Base-by-base conservation (phyloP, 192 early-diverging fungal genomes). In the Coemansia sp. region DNA sequence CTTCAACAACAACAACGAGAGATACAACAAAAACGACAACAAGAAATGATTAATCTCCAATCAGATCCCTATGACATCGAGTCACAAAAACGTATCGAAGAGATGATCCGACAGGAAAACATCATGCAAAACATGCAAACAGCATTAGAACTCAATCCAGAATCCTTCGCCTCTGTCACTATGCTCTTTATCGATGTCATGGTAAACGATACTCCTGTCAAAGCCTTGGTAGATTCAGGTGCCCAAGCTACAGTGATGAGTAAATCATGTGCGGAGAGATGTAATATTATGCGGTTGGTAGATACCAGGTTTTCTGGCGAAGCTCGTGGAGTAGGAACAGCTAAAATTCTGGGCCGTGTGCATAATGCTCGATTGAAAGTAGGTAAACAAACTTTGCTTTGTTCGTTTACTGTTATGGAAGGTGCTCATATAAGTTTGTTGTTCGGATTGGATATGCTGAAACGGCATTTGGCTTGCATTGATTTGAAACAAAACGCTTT, bases 361-460 rank as follows among this genome's bases (percentile, higher is more conserved):
- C 97, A 99, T 71, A 87, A 85, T 33, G 91, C 94, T 3, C 88
- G 90, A 56, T 87, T 99, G 80, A 89, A 89, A 60, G 71, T 99
- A 11, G 93, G 92, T 16, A 83, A 84, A 49, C 85, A 91, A 58
- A 88, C 85, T 62, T 81, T 99, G 42, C 83, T 88, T 8, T 96
- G 94, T 74, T 93, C 93, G 8, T 95, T 99, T 50, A 93, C 91
- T 1, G 91, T 97, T 38, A 93, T 99, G 86, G 94, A 97, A 81
- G 92, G 91, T 10, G 93, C 92, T 34, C 92, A 91, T 16, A 88
- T 94, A 7, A 94, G 94, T 59, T 61, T 99, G 33, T 76, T 99
- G 32, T 94, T 99, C 77, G 97, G 96, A 0, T 73, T 99, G 60
- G 97, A 99, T 57, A 97, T 98, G 93, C 84, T 99, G 28, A 94